Base-by-base conservation (phyloP, 1,284 basidiomycete genomes). In the Gymnopus androsaceus region DNA sequence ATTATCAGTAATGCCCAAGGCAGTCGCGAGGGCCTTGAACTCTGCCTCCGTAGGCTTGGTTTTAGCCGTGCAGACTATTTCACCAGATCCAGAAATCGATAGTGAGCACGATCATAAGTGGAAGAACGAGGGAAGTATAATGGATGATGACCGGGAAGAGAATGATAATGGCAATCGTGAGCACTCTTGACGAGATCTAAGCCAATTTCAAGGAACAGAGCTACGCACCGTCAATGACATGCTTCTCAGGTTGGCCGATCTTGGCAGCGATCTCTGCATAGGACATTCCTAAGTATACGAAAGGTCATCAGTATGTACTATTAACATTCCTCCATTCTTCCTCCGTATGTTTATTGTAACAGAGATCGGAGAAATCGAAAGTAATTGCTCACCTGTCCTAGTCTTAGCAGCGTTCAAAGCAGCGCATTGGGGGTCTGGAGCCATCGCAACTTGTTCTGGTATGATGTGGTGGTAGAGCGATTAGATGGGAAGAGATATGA, bases 331-430 rank as follows among this genome's bases (percentile, higher is more conserved):
- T n/a, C n/a, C n/a, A n/a, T n/a, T n/a, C n/a, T n/a, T n/a, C n/a
- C n/a, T n/a, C n/a, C n/a, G n/a, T n/a, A n/a, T n/a, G n/a, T n/a
- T n/a, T n/a, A n/a, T n/a, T n/a, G n/a, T n/a, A 51, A 37, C 17
- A n/a, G 17, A 37, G 19, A 33, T 23, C 25, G 25, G 7, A n/a
- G 49, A 27, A 25, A n/a, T n/a, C n/a, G n/a, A n/a, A n/a, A n/a
- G n/a, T n/a, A n/a, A n/a, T n/a, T n/a, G 51, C 69, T 17, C 48
- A 86, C 87, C 80, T 59, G 76, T 75, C 64, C 66, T 72, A 1
- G 65, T 55, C 72, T 82, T 77, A 4, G 85, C 87, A 42, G 72
- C 72, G 60, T 74, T 72, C 61, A 89, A 73, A 51, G 84, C 85
- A 63, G 76, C 62, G 69, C 87, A 89, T 64, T 78, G 78, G 36